A percentile compares a stretch with the other conserved stretches of the same genome.
Evolutionary conservation across 306 rosid species (phyloP).

Genomic region (Pyrus pyrifolia): DNA sequence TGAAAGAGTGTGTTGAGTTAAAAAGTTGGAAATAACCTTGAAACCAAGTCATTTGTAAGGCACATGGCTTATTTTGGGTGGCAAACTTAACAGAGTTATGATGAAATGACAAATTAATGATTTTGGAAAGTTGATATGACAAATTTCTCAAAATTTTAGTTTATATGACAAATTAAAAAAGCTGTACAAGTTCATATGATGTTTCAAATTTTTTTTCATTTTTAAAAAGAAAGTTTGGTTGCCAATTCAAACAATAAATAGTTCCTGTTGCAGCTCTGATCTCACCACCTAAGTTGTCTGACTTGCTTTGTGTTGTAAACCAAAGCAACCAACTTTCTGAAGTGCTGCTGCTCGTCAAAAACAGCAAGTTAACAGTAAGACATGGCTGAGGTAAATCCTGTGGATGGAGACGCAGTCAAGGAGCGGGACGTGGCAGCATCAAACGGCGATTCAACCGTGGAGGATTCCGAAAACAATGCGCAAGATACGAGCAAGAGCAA

Average conservation of each 20-base stretch:
- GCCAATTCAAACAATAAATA: background rate
- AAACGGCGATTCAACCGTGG: slow-evolving; percentile 3
- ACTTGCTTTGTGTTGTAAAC: background rate
- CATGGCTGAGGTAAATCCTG: slow-evolving; percentile 32
- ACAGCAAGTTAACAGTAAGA: background rate
- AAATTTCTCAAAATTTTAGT: too few species aligned
- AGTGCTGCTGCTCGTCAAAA: too few species aligned
- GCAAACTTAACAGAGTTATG: too few species aligned
- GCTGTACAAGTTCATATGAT: too few species aligned
- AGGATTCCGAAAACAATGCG: slow-evolving; percentile 14
- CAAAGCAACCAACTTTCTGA: background rate
- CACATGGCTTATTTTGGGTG: too few species aligned
- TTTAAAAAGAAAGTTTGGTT: background rate
- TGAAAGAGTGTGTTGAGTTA: too few species aligned
- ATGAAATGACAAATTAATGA: too few species aligned
- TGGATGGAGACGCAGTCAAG: slow-evolving; percentile 17
- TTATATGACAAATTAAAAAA: too few species aligned
- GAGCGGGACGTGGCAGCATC: slow-evolving; percentile 24
- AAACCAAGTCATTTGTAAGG: too few species aligned
- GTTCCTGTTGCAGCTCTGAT: background rate
- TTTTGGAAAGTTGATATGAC: too few species aligned
- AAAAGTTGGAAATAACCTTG: too few species aligned
- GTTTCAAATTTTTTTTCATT: too few species aligned
- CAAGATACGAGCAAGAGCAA: slow-evolving; percentile 28
- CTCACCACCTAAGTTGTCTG: background rate